Conservation (phyloP, 2,329 filamentous ascomycete species). For the Pleomassaria siparia region DNA sequence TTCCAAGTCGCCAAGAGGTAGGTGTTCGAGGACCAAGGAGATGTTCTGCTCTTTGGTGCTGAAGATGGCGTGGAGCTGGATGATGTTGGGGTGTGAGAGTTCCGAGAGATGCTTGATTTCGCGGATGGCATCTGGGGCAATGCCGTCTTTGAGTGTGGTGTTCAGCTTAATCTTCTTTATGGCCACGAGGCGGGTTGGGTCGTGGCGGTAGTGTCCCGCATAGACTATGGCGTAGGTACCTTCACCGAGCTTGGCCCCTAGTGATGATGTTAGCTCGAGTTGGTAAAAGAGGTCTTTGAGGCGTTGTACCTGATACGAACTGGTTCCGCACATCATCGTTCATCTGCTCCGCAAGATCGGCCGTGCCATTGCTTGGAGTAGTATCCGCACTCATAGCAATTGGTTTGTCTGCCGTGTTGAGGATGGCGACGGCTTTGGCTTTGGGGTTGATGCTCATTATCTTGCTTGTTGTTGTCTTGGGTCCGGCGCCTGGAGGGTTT, state of each 20-base stretch:
- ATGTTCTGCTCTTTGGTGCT: conserved; percentile 95
- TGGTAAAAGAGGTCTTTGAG: conserved; percentile 1
- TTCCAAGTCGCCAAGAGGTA: conserved; percentile 92
- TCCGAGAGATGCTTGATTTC: conserved; percentile 96
- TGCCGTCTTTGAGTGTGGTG: conserved; percentile 83
- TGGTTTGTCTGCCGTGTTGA: conserved; percentile 22
- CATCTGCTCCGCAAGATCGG: conserved; percentile 51
- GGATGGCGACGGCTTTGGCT: conserved; percentile 37
- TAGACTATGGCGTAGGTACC: conserved; percentile 98
- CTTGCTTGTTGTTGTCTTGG: no score
- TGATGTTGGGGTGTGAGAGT: conserved; percentile 92
- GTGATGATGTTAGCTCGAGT: conserved; percentile 5
- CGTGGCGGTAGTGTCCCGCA: conserved; percentile 74
- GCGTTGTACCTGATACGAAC: conserved; percentile 82
- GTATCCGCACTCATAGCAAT: conserved; percentile 13
- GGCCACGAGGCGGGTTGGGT: conserved; percentile 76
- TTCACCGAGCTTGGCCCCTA: conserved; percentile 88
- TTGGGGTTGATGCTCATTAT: conserved; percentile 13
- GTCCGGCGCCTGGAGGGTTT: conserved; percentile 8
- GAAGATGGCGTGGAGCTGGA: conserved; percentile 89
- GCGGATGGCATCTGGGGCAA: conserved; percentile 91
- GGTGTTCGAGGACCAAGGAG: conserved; percentile 90
- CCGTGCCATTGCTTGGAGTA: not conserved
- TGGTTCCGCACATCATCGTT: conserved; percentile 66
- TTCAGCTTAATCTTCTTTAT: conserved; percentile 93